phyloP scores from a whole-genome alignment of 169 alveolate genomes.

The Plasmodium blacklocki region DNA sequence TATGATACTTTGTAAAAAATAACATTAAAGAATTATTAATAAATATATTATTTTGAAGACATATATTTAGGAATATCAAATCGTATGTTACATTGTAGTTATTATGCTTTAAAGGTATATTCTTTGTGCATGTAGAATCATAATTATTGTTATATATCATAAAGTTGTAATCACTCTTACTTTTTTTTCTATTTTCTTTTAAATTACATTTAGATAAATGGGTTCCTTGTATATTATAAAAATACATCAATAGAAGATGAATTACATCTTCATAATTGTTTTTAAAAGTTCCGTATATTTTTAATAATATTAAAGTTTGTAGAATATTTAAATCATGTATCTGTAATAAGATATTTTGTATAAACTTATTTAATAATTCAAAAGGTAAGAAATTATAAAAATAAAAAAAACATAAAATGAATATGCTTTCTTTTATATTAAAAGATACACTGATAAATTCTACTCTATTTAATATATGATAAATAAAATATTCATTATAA shows the following conservation, averaged over 20 bases:
- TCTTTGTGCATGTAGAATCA: too few species aligned
- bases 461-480: conserved; percentile 7
- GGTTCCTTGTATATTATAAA: not conserved
- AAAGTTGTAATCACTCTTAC: not conserved
- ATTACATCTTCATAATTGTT: conserved; percentile 10
- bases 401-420: conserved; percentile 17
- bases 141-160: too few species aligned
- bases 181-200: not conserved
- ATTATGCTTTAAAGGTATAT: too few species aligned
- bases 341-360: conserved; percentile 11
- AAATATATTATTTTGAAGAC: not conserved
- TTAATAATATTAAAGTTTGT: conserved; percentile 6
- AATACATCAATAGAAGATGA: conserved; percentile 17
- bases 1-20: conserved; percentile 7
- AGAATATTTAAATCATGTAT: conserved; percentile 1
- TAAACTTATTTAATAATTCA: conserved; percentile 18
- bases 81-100: not conserved
- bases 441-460: conserved; percentile 31
- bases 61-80: conserved; percentile 2
- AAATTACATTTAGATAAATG: not conserved
- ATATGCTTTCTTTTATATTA: conserved; percentile 5
- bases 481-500: not conserved
- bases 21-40: conserved; percentile 8
- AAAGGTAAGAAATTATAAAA: not conserved
- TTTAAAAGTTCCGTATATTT: conserved; percentile 22